Percentiles rank a stretch among this genome's conserved stretches.
Conservation (phyloP, 2,329 filamentous ascomycete genomes). For the Pseudogymnoascus sp. region DNA sequence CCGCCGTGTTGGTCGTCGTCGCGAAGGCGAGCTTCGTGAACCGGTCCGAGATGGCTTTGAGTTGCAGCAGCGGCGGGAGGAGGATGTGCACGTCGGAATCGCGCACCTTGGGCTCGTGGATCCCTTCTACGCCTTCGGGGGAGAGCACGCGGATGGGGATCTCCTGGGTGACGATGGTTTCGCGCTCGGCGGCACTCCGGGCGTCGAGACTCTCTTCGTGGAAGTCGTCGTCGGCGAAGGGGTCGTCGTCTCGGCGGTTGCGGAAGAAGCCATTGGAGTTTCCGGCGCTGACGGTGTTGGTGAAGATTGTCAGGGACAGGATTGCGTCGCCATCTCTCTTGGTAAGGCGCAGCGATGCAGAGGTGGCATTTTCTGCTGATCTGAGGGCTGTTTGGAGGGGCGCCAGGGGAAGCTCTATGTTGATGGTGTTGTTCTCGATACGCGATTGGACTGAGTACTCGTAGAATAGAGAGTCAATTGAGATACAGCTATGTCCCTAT, state of each 20-base stretch:
- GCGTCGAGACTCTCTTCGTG: conserved; percentile 46
- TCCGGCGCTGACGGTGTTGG: conserved; percentile 52
- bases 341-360: conserved; percentile 79
- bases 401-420: conserved; percentile 87
- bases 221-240: conserved; percentile 37
- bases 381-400: conserved; percentile 86
- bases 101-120: conserved; percentile 84
- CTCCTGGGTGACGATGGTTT: conserved; percentile 91
- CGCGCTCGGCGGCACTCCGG: conserved; percentile 61
- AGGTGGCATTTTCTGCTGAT: conserved; percentile 73
- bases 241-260: conserved; percentile 32
- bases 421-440: conserved; percentile 78
- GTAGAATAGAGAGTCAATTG: conserved; percentile 80
- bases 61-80: conserved; percentile 75
- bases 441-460: conserved; percentile 80
- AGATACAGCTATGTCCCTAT: conserved; percentile 40
- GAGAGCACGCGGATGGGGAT: conserved; percentile 89
- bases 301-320: conserved; percentile 83
- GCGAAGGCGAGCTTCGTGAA: conserved; percentile 78
- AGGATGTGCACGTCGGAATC: conserved; percentile 93
- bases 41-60: conserved; percentile 90
- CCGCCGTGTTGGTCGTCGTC: conserved; percentile 23
- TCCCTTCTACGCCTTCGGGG: conserved; percentile 75
- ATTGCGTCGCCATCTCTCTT: conserved; percentile 86
- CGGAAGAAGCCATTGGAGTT: conserved; percentile 27